A percentile compares a stretch with the other conserved stretches of the same genome.
These are phyloP conservation scores for Rhynchosporium graminicola DNA, from an alignment of 2,329 filamentous ascomycete genomes.

Conservation along the genomic window DNA sequence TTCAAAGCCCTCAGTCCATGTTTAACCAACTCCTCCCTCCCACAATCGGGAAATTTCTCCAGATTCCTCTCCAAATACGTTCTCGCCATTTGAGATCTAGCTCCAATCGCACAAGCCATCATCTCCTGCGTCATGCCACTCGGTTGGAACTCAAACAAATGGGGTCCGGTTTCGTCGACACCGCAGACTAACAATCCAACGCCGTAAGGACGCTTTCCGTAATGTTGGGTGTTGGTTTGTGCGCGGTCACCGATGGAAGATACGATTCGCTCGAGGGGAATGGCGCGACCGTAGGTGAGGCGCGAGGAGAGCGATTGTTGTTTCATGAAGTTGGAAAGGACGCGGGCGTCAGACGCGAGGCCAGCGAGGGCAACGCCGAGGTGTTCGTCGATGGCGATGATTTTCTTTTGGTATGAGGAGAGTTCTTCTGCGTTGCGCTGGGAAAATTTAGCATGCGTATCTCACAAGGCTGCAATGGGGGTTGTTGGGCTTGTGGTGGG, in stretches of 20 bases:
- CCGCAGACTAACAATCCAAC: conserved; percentile 91
- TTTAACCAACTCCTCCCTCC: conserved; percentile 81
- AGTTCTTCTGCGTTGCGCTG: conserved; percentile 99
- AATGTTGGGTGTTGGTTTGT: conserved; percentile 96
- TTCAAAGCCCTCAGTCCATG: conserved; percentile 91
- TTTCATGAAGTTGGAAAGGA: conserved; percentile 99
- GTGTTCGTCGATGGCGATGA: conserved; percentile 95
- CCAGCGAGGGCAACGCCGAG: conserved; percentile 94
- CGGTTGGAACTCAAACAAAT: conserved; percentile 98
- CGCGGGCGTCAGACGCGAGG: conserved; percentile 94
- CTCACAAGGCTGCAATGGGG: conserved; percentile 7
- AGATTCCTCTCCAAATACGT: conserved; percentile 95
- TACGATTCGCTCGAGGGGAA: conserved; percentile 87
- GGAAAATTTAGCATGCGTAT: background rate
- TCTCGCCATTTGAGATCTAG: conserved; percentile 93
- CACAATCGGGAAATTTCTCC: conserved; percentile 75
- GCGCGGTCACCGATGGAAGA: conserved; percentile 93
- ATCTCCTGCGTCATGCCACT: conserved; percentile 97
- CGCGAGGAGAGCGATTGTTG: conserved; percentile 95
- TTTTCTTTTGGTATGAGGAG: conserved; percentile 99
- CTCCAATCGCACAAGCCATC: conserved; percentile 93
- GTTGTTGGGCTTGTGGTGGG: background rate
- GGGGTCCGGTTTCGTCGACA: conserved; percentile 89
- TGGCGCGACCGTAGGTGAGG: conserved; percentile 92
- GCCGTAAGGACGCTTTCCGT: conserved; percentile 94